Evolutionary conservation across 305 asterid genomes (phyloP).

Genomic region (Solanum hybrid): DNA sequence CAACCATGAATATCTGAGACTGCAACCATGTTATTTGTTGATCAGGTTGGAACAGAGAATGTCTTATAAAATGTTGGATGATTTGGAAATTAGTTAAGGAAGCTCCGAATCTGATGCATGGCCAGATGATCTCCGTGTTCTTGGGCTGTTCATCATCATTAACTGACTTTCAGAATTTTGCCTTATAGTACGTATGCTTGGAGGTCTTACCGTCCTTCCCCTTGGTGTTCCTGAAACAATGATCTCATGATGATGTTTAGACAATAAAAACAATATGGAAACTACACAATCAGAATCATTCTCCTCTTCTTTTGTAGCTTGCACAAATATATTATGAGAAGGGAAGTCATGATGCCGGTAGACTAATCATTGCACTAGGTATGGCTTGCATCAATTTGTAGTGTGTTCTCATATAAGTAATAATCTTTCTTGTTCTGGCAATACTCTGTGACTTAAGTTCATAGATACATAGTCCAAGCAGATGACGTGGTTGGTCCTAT

Average conservation of each 20-base stretch:
- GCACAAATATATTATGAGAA: neutral
- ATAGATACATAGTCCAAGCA: neutral
- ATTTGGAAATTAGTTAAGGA: constrained; percentile 14
- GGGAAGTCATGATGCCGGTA: neutral
- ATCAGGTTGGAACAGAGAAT: neutral
- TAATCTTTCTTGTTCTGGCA: neutral
- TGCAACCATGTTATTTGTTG: constrained; percentile 4
- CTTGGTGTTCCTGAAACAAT: constrained; percentile 51
- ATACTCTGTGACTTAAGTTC: neutral
- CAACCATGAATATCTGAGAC: constrained; percentile 1
- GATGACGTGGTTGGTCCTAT: neutral
- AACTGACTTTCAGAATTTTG: constrained; percentile 54
- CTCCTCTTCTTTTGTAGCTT: neutral
- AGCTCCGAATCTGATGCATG: constrained; percentile 79
- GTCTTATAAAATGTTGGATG: neutral
- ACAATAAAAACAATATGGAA: neutral
- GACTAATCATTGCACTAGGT: neutral
- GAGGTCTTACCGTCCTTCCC: constrained; percentile 58
- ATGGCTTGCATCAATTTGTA: neutral
- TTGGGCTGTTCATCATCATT: constrained; percentile 38
- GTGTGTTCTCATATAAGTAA: neutral
- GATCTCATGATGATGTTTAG: neutral
- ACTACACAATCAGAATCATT: neutral
- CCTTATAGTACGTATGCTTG: constrained; percentile 48
- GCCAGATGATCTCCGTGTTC: constrained; percentile 48